Evolutionary conservation across 495 filamentous ascomycete species (phyloP), one percentile per base, ranked within the genome.

Genomic region (Xylaria acuta): DNA sequence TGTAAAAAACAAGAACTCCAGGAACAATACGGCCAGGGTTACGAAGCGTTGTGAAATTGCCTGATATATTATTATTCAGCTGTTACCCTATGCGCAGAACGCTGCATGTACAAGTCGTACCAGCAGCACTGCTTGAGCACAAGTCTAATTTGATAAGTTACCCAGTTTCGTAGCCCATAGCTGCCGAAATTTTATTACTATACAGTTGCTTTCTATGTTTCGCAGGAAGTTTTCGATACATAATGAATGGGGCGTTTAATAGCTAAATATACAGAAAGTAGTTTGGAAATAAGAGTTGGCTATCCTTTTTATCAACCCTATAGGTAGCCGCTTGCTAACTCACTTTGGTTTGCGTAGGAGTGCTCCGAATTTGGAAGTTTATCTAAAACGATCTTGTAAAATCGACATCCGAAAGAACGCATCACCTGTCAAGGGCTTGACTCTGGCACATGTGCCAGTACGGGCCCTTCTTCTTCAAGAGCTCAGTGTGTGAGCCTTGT

Each of bases 371-470:
- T 18, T 18, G 25, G 18, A 22, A 11, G 1, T 32, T 32, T 49
- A 64, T 65, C 5, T n/a, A 14, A 47, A 40, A 34, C 22, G 12
- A 38, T 47, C 18, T 34, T 49, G 25, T 49, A 20, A 43, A 65
- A 11, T 32, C 5, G 65, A 11, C n/a, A 30, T 40, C 0, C 4
- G 14, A 20, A 64, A 22, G 30, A 51, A 7, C 22, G 25, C 14
- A 65, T 69, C 71, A 79, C 40, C 77, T 64, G 41, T 79, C 77
- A 12, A 79, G 75, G 34, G 77, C 77, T 27, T 79, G 77, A 41
- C 77, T 79, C 64, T 79, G 77, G 34, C 77, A 79, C 85, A 90
- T 84, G 76, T 87, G 82, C 59, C 82, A 86, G 77, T 90, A 90
- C 38, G 85, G 75, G 16, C 87, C 88, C 70, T 79, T 85, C 75